Evolutionary conservation across 495 filamentous ascomycete genomes (phyloP).

Genomic region (Cercophora samala): DNA sequence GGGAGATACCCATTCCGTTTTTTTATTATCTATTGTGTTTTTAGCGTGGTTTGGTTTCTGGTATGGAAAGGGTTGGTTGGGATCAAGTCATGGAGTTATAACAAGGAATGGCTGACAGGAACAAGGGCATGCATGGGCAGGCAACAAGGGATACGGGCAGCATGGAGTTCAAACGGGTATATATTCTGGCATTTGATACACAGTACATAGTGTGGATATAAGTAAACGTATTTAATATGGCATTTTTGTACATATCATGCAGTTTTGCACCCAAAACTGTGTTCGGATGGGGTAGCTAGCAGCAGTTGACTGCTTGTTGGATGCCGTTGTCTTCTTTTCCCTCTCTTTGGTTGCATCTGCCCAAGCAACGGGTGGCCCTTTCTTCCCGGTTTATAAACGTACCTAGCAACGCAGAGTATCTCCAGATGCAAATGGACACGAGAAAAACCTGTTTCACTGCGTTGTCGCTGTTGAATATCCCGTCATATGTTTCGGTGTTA

Average conservation of each 20-base stretch:
- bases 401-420: background rate
- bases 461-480: background rate
- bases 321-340: too few relatives aligned
- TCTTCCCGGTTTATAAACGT: too few relatives aligned
- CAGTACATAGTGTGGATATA: background rate
- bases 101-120: background rate
- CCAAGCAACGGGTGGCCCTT: too few relatives aligned
- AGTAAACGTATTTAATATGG: background rate
- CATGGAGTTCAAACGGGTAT: background rate
- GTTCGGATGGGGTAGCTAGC: too few relatives aligned
- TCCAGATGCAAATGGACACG: background rate
- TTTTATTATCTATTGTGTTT: background rate
- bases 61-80: background rate
- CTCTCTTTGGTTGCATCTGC: too few relatives aligned
- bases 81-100: background rate
- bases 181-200: background rate
- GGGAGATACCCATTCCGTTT: background rate
- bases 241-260: too few relatives aligned
- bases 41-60: background rate
- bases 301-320: too few relatives aligned
- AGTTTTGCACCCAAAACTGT: too few relatives aligned
- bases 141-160: background rate
- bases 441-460: background rate
- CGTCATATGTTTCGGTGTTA: background rate
- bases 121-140: background rate